These are phyloP conservation scores for Ogataea sp. DNA, from an alignment of 805 yeast species.

Conservation along the genomic window DNA sequence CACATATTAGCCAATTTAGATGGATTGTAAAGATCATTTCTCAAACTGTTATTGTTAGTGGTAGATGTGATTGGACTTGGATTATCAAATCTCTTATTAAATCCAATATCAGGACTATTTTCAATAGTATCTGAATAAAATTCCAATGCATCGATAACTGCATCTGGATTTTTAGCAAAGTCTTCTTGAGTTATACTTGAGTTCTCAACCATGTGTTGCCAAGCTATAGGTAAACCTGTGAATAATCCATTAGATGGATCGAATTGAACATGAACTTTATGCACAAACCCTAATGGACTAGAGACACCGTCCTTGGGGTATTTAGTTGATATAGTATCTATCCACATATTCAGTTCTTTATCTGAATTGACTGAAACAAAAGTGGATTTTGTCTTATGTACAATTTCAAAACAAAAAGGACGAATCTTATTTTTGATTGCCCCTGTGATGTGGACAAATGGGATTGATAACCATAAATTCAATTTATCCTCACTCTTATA, in stretches of 20 bases:
- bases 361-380: conserved; percentile 71
- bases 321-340: conserved; percentile 76
- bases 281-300: conserved; percentile 90
- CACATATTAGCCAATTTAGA: neutral
- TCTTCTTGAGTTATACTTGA: conserved; percentile 56
- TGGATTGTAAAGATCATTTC: neutral
- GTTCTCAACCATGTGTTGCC: conserved; percentile 43
- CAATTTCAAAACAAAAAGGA: conserved; percentile 76
- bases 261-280: conserved; percentile 83
- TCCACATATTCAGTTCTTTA: conserved; percentile 80
- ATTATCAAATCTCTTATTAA: conserved; percentile 10
- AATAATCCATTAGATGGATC: conserved; percentile 66
- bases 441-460: conserved; percentile 50
- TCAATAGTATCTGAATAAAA: conserved; percentile 30
- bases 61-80: conserved; percentile 12
- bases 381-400: conserved; percentile 57
- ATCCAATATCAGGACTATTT: conserved; percentile 32
- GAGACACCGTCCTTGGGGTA: conserved; percentile 68
- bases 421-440: conserved; percentile 63
- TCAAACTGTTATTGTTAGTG: conserved; percentile 4
- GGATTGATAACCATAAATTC: conserved; percentile 41
- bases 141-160: conserved; percentile 53
- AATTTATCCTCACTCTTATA: conserved; percentile 54
- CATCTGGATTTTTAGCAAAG: conserved; percentile 56
- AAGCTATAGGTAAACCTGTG: conserved; percentile 44